Conservation (phyloP, 495 filamentous ascomycete genomes). For the Daldinia decipiens region DNA sequence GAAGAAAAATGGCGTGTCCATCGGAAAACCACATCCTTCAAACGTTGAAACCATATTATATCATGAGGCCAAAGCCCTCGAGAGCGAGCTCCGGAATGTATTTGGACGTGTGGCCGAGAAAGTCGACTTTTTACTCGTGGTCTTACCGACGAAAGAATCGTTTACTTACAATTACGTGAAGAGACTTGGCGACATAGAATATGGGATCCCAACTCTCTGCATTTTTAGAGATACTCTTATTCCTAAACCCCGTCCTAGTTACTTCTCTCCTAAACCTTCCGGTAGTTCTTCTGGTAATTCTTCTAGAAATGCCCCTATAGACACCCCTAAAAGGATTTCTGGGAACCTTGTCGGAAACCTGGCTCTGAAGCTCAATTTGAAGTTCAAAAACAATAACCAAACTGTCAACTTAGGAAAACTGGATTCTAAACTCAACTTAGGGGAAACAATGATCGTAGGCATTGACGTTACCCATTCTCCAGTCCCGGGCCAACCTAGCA, state of each 20-base stretch:
- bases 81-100: background rate
- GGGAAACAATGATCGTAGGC: slow-evolving; percentile 77
- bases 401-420: slow-evolving; percentile 50
- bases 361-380: slow-evolving; percentile 78
- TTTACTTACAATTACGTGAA: slow-evolving; percentile 4
- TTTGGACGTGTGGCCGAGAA: background rate
- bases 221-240: slow-evolving; percentile 62
- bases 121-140: slow-evolving; percentile 1
- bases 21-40: background rate
- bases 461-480: slow-evolving; percentile 82
- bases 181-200: slow-evolving; percentile 16
- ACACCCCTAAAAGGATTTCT: too few relatives aligned
- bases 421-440: slow-evolving; percentile 55
- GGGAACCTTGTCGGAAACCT: slow-evolving; percentile 68
- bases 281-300: too few relatives aligned
- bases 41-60: too few relatives aligned
- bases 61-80: too few relatives aligned
- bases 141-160: background rate
- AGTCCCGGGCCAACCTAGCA: slow-evolving; percentile 64
- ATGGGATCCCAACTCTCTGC: slow-evolving; percentile 69
- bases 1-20: background rate
- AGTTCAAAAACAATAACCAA: slow-evolving; percentile 77
- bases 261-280: too few relatives aligned
- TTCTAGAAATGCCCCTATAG: too few relatives aligned
- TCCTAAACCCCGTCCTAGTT: too few relatives aligned